These are phyloP conservation scores for Daldinia vernicosa DNA, from an alignment of 495 filamentous ascomycete genomes.

Conservation along the genomic window DNA sequence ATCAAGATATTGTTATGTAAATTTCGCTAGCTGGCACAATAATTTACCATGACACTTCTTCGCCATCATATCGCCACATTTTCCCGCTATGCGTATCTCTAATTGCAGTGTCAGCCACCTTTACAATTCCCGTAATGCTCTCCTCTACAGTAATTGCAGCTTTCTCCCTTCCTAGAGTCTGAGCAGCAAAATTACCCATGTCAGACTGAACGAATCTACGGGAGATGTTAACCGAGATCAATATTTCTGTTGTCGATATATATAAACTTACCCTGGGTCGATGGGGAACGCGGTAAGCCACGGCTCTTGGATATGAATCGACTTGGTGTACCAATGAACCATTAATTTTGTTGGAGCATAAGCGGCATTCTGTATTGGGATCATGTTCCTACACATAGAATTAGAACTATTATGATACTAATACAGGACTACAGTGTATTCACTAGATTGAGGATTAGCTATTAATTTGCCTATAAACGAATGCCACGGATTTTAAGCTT, in stretches of 20 bases:
- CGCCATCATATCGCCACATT: constrained; percentile 30
- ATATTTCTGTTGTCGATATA: background rate
- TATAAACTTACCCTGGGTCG: constrained; percentile 39
- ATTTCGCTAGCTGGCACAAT: too few species aligned
- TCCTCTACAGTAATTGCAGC: constrained; percentile 45
- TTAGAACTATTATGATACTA: constrained; percentile 7
- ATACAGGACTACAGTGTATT: background rate
- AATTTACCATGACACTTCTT: constrained; percentile 8
- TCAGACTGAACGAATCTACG: constrained; percentile 56
- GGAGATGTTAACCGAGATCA: background rate
- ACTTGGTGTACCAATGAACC: constrained; percentile 50
- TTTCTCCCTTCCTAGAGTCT: constrained; percentile 23
- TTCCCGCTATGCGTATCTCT: constrained; percentile 37
- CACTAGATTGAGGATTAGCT: constrained; percentile 2
- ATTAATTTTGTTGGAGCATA: constrained; percentile 55
- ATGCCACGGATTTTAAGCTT: background rate
- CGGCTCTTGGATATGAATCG: constrained; percentile 50
- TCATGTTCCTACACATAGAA: constrained; percentile 8
- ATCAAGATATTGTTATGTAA: too few species aligned
- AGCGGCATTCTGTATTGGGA: constrained; percentile 46
- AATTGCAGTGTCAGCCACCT: constrained; percentile 45
- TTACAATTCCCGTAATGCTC: constrained; percentile 42
- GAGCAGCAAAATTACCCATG: constrained; percentile 47
- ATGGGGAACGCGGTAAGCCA: constrained; percentile 49
- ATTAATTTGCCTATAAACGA: background rate